Evolutionary conservation across 2,329 filamentous ascomycete species (phyloP), one percentile per base, ranked within the genome.

Genomic region (Intubia oerlemansii): DNA sequence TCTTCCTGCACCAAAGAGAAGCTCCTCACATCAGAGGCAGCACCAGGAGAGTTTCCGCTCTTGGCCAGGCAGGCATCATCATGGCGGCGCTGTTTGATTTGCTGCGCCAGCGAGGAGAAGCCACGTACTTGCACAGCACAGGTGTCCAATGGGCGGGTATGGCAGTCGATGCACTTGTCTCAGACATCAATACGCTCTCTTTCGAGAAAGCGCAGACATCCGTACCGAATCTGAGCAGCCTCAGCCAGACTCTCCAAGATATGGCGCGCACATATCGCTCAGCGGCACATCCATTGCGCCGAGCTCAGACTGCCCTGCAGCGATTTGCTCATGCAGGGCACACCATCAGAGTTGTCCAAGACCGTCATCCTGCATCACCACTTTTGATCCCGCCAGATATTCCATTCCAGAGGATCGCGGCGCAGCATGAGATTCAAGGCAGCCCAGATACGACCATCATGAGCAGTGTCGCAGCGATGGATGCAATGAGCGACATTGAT

Each of bases 101-200:
- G 13, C 33, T 32, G 11, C 21, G 33, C 3, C 22, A 31, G 5
- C 20, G 28, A 13, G 27, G 33, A 10, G 33, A 35, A 25, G 33
- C 33, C 22, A 30, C 30, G 22, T 25, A 25, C 13, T 26, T 35
- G n/a, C 30, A 35, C 18, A 28, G 27, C 22, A 35, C 30, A 5
- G 33, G 33, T 18, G 30, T 35, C 17, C 33, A 35, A 25, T 35
- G 30, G 30, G 33, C 33, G 5, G 17, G 27, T 17, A 35, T 35
- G 18, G 33, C 30, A 7, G 23, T 31, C 2, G 30, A 30, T 21
- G 30, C 30, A 13, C 33, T 35, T 17, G 22, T 28, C 16, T 27
- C 25, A 28, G 28, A 30, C 28, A 28, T 33, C 10, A 27, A 32
- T 23, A 29, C 30, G 25, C 33, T 35, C 25, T 31, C 30, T 10